Evolutionary conservation across 2,329 filamentous ascomycete species (phyloP).

Genomic region (Juglanconis oblonga): DNA sequence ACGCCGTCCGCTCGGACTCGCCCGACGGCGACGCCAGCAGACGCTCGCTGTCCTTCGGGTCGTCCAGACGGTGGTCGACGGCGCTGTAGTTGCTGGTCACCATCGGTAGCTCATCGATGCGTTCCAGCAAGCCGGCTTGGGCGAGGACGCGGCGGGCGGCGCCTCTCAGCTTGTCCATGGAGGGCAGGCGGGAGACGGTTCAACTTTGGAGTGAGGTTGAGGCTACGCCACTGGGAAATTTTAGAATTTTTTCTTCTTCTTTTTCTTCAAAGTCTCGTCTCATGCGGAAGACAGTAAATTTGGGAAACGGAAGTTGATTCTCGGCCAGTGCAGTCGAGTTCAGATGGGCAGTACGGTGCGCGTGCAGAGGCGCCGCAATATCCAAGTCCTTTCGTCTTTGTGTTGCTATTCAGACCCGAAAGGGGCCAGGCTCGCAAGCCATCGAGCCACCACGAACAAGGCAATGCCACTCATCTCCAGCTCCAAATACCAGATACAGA

Average conservation of each 20-base stretch:
- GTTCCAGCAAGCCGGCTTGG: not conserved
- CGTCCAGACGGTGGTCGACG: not conserved
- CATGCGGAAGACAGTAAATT: not conserved
- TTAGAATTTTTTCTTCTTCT: too few species aligned
- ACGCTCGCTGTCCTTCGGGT: constrained; percentile 5
- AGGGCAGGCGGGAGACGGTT: not conserved
- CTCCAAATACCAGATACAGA: too few species aligned
- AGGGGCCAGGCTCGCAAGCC: not conserved
- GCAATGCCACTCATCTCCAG: not conserved
- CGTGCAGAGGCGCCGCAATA: not conserved
- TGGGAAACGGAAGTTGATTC: not conserved
- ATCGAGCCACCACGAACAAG: not conserved
- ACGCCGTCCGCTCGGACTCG: not conserved
- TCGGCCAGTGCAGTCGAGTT: not conserved
- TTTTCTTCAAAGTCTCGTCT: not conserved
- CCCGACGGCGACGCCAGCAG: constrained; percentile 1
- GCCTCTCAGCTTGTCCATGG: not conserved
- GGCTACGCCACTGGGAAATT: not conserved
- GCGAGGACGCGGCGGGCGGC: not conserved
- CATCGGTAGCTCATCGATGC: not conserved
- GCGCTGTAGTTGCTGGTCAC: not conserved
- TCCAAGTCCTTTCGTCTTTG: not conserved
- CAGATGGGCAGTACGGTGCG: too few species aligned
- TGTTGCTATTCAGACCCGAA: constrained; percentile 4
- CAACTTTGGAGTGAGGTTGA: not conserved